Evolutionary conservation across 1,284 basidiomycete species (phyloP).

Genomic region (Peniophora sp.): DNA sequence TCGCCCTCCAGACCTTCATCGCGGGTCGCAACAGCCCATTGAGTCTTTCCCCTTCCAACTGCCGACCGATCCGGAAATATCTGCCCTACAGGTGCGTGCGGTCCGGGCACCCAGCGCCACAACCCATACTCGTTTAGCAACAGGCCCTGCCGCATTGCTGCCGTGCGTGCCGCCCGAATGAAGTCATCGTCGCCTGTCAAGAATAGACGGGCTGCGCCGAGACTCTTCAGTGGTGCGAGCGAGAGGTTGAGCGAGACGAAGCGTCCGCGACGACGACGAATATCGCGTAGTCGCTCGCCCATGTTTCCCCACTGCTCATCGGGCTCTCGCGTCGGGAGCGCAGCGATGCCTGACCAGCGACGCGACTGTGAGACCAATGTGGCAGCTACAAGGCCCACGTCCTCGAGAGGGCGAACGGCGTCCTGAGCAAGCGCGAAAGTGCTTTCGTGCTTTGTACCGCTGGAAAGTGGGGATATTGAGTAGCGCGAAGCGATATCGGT

Average conservation of each 20-base stretch:
- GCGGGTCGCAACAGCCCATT: not conserved
- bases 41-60: no score
- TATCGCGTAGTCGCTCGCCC: conserved; percentile 10
- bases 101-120: conserved; percentile 14
- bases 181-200: conserved; percentile 22
- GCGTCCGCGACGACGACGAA: conserved; percentile 5
- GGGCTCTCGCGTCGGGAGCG: conserved; percentile 2
- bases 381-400: conserved; percentile 6
- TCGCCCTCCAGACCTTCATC: conserved; percentile 3
- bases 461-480: no score
- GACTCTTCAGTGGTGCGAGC: conserved; percentile 16
- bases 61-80: not conserved
- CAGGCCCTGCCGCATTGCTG: conserved; percentile 13
- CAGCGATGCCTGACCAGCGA: conserved; percentile 9
- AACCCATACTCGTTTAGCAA: conserved; percentile 23
- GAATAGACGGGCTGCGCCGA: conserved; percentile 18
- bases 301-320: conserved; percentile 5
- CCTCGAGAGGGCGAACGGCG: conserved; percentile 9
- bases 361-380: not conserved
- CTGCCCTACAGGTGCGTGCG: not conserved
- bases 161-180: conserved; percentile 10
- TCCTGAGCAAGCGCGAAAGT: conserved; percentile 7
- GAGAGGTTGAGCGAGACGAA: conserved; percentile 11
- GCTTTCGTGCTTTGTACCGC: not conserved
- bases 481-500: not conserved